These are phyloP conservation scores for Mesostigma viride DNA, from an alignment of 139 green algal genomes.

Conservation along the genomic window DNA sequence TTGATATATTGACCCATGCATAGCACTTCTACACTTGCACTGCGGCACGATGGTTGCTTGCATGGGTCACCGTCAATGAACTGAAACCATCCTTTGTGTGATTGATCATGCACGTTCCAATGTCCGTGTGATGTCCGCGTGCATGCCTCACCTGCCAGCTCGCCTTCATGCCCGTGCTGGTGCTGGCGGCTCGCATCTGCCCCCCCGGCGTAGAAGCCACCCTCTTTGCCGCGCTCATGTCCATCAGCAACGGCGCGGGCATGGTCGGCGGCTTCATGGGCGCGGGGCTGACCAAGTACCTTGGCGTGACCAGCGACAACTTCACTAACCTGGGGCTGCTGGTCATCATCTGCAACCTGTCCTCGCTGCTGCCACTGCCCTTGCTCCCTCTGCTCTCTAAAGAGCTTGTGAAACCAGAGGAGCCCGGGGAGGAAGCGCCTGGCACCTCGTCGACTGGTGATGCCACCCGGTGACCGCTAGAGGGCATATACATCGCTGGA, in stretches of 20 bases:
- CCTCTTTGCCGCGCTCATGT: conserved; percentile 94
- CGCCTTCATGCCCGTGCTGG: conserved; percentile 91
- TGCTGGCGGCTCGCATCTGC: conserved; percentile 68
- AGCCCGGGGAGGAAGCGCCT: too few species aligned
- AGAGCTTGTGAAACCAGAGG: too few species aligned
- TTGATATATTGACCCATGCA: too few species aligned
- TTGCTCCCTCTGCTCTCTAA: conserved; percentile 47
- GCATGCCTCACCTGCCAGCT: conserved; percentile 20
- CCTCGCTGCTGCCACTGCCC: conserved; percentile 41
- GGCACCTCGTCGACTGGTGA: too few species aligned
- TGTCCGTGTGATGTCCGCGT: too few species aligned
- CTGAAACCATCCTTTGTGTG: too few species aligned
- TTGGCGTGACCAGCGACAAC: conserved; percentile 54
- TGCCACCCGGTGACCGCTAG: too few species aligned
- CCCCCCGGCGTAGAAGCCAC: conserved; percentile 78
- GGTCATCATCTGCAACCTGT: conserved; percentile 44
- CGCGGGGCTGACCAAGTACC: conserved; percentile 51
- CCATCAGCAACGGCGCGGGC: conserved; percentile 68
- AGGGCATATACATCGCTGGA: too few species aligned
- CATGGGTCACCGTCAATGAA: too few species aligned
- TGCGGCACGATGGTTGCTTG: too few species aligned
- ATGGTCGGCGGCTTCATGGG: conserved; percentile 40
- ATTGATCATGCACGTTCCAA: too few species aligned
- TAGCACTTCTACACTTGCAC: too few species aligned
- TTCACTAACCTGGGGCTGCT: conserved; percentile 52